Percentiles rank a stretch among this genome's conserved stretches.
Evolutionary conservation across 2,329 filamentous ascomycete species (phyloP).

Genomic region (Plectosphaerella cucumerina): DNA sequence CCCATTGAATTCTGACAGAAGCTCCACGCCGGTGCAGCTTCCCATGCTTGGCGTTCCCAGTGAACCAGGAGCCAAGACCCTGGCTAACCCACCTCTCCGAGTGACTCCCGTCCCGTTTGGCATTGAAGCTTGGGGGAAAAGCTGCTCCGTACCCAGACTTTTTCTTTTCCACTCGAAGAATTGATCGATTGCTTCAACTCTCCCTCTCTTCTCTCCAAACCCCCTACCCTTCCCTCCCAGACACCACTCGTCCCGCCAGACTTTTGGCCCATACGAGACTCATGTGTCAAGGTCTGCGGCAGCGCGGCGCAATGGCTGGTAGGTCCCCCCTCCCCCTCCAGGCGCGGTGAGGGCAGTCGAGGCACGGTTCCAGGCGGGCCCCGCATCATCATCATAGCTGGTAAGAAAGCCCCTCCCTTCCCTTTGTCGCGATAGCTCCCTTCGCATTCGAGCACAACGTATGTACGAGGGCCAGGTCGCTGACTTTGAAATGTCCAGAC

Average conservation of each 20-base stretch:
- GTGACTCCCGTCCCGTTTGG: no score
- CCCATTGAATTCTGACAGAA: no score
- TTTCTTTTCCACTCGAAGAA: not conserved
- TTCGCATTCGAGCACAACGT: not conserved
- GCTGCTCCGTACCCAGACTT: not conserved
- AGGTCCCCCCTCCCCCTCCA: conserved; percentile 9
- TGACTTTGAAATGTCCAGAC: not conserved
- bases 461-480: not conserved
- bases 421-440: no score
- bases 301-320: conserved; percentile 12
- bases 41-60: no score
- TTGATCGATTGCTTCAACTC: no score
- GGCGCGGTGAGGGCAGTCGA: no score
- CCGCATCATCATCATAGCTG: conserved; percentile 4
- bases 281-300: not conserved
- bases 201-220: no score
- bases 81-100: no score
- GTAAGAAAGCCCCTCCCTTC: conserved; percentile 6
- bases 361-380: not conserved
- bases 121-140: no score
- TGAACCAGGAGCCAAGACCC: no score
- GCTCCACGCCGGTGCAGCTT: no score
- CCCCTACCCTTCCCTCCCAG: not conserved
- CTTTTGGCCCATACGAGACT: no score
- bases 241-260: not conserved